Base-by-base conservation (phyloP, 108 stramenopile species). In the Bacterosira constricta region DNA sequence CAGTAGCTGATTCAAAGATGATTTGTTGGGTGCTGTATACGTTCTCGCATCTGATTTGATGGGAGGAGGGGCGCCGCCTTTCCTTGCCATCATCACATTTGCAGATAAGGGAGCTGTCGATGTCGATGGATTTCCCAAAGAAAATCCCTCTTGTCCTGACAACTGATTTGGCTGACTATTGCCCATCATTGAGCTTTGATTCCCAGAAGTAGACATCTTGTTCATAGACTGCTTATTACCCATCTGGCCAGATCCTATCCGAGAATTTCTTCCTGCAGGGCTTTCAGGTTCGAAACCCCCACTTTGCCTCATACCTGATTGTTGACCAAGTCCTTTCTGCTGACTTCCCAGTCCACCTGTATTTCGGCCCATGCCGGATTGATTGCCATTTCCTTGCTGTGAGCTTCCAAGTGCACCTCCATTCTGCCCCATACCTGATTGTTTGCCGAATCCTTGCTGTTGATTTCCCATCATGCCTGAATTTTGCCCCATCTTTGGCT, bases 1-100 rank as follows among this genome's bases (percentile, higher is more conserved):
- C 3, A 53, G 52, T 30, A 53, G 52, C 11, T 53, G 17, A 18
- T 31, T 53, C 52, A 53, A 31, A 20, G 12, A 27, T 31, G 52
- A 53, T 53, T 31, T 27, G 29, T 31, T 18, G 52, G 3, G 3
- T 11, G 45, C 13, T 7, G 25, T 46, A 17, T 31, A 46, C 61
- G 45, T 62, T 7, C 27, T 23, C 21, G 61, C 45, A 21, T 62
- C 61, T n/a, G 45, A 41, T 26, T 27, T 44, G 15, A 62, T 32
- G 21, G 41, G 21, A 3, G 61, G 61, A 45, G 61, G 41, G 4
- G 26, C 17, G 1, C 30, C 61, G 21, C 21, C 41, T 3, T 42
- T 42, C 61, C 37, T 62, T 35, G 29, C 42, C 61, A 23, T 62
- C 61, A 36, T 62, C 17, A 44, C 57, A 32, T 20, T 58, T 7